Base-by-base conservation (phyloP, 148 eudicot genomes). In the Bassia scoparia region DNA sequence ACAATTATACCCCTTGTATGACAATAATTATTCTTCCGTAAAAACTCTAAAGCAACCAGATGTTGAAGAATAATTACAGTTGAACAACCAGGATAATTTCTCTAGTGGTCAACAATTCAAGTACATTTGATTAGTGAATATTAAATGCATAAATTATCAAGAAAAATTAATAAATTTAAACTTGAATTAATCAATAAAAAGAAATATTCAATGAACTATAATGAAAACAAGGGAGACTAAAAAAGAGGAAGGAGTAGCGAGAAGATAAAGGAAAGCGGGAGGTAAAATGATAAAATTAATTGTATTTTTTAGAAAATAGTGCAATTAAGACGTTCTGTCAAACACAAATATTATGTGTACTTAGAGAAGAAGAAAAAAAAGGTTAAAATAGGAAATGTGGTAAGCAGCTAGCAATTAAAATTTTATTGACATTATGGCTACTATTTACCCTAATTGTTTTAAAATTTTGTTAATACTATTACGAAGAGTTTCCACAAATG, bases 241-340 rank as follows among this genome's bases (percentile, higher is more conserved):
- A 0, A 44, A 44, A 66, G 20, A 65, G 71, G 71, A 15, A 8
- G 26, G 58, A 20, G 37, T 35, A 18, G 16, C 30, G 41, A 49
- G 38, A 72, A 54, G 61, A 66, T 30, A 56, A 20, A 34, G 56
- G 43, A 61, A 73, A 56, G 34, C 38, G 31, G 17, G 29, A 27
- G 31, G 17, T 21, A n/a, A 62, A 62, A 43, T 33, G 63, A 77
- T 63, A 43, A 30, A 53, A 64, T 23, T 72, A 70, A 68, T 78
- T 71, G 80, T 31, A 54, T 23, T 30, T 61, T 23, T 30, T 61
- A 60, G 54, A 72, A 59, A 37, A 61, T 26, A 78, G 77, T 68
- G 71, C 77, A 72, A 67, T 78, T 29, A 68, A 67, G 77, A 78
- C 81, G 73, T 73, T 73, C 73, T 78, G 77, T 73, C 74, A 60